Evolutionary conservation across 768 basidiomycete genomes (phyloP), one percentile per base, ranked within the genome.

Genomic region (Tylopilus sp.): DNA sequence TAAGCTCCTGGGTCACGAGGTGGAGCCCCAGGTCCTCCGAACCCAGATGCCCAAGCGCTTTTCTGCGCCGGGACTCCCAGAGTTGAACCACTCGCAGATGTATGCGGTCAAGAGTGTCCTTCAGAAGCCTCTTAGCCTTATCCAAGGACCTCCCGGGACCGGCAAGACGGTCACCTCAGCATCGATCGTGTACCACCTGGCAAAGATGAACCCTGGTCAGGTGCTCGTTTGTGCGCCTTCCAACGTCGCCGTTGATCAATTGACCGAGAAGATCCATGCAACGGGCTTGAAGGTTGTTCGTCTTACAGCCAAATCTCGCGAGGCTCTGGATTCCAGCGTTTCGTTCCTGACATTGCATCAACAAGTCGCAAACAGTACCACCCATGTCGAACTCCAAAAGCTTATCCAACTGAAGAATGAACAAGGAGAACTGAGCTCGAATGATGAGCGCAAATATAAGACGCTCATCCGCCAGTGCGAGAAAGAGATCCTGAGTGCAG

Each of bases 81-180:
- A 99, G 67, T 84, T 99, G 64, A 99, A 99, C 64, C 95, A 98
- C 65, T 98, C 95, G 20, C 97, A 99, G 69, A 98, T 99, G 92
- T 95, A 92, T 71, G 97, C 97, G 3, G 97, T 99, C 66, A 99
- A 98, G 77, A 95, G 92, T 60, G 95, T 99, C 7, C 76, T 99
- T 12, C 97, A 99, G 70, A 98, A 98, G 71, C 97, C 97, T 20
- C 80, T 99, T 54, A 94, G 91, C 62, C 78, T 99, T 57, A 99
- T 99, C 61, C 97, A 99, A 71, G 97, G 97, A 13, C 97, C 97
- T 31, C 97, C 97, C 18, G 97, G 97, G 30, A 99, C 97, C 1
- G 95, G 97, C 40, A 99, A 99, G 73, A 99, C 97, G 1, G 97
- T 99, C 48, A 99, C 97, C 0, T 99, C 97, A 9, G 97, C 97